Conservation (phyloP, 208 protist genomes). For the Wallacemonas sp. region DNA sequence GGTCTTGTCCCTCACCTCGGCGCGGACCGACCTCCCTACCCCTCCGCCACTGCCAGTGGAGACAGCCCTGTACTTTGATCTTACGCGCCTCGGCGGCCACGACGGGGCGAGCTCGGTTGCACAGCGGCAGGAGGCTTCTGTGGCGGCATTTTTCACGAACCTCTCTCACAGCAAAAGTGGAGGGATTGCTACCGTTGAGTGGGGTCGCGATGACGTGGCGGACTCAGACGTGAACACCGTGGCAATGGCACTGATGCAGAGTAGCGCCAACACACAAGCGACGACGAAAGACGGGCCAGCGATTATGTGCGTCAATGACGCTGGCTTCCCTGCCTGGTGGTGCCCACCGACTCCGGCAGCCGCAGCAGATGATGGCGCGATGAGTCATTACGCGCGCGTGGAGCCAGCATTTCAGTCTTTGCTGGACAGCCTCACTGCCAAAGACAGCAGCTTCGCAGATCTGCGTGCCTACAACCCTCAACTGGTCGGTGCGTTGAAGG, state of each 20-base stretch:
- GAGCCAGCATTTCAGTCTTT: slow-evolving; percentile 12
- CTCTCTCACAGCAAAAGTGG: background rate
- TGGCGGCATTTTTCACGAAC: background rate
- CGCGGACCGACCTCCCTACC: background rate
- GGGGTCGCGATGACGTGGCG: no score
- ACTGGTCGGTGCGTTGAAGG: slow-evolving; percentile 41
- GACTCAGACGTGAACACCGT: no score
- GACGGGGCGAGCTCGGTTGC: no score
- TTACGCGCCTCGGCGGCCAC: no score
- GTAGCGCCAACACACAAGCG: no score
- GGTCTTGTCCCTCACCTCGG: slow-evolving; percentile 35
- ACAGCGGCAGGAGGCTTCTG: background rate
- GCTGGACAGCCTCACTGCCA: slow-evolving; percentile 9
- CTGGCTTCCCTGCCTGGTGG: background rate
- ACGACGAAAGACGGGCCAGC: no score
- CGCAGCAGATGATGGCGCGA: background rate
- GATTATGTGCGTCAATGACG: slow-evolving; percentile 1
- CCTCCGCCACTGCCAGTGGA: background rate
- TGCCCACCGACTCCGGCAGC: slow-evolving; percentile 15
- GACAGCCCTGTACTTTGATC: background rate
- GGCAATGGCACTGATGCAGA: no score
- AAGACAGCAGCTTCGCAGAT: slow-evolving; percentile 14
- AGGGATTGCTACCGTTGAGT: background rate
- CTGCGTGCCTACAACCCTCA: slow-evolving; percentile 38
- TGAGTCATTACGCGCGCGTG: background rate